A percentile compares a stretch with the other conserved stretches of the same genome.
phyloP scores from a whole-genome alignment of 176 grass and related monocot species.

The Zea luxurians region DNA sequence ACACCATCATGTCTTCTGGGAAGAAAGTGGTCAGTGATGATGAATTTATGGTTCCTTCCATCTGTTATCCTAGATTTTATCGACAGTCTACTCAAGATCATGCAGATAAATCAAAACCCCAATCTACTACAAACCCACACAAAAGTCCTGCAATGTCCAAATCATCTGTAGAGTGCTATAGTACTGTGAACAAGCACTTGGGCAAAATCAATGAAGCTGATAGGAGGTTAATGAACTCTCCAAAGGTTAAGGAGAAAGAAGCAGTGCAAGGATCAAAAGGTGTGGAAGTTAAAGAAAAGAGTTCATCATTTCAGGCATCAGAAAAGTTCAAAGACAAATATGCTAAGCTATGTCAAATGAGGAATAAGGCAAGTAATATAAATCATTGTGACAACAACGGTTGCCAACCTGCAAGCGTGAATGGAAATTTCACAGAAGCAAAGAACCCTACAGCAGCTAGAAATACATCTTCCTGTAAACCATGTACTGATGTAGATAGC shows the following conservation, averaged over 20 bases:
- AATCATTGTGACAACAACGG: not conserved
- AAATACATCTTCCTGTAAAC: slow-evolving; percentile 22
- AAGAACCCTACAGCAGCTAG: slow-evolving; percentile 20
- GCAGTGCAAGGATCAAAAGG: not conserved
- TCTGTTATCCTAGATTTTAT: slow-evolving; percentile 26
- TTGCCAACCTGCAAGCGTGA: not conserved
- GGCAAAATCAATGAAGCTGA: slow-evolving; percentile 24
- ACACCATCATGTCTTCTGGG: slow-evolving; percentile 14
- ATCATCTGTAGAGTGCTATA: slow-evolving; percentile 32
- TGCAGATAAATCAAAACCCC: slow-evolving; percentile 7
- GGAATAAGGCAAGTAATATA: not conserved
- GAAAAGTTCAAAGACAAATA: slow-evolving; percentile 10
- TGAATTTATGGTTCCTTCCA: slow-evolving; percentile 56
- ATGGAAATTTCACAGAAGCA: slow-evolving; percentile 11
- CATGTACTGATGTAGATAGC: slow-evolving; percentile 9
- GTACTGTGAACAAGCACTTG: slow-evolving; percentile 15
- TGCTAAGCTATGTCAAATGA: slow-evolving; percentile 24
- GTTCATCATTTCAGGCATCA: slow-evolving; percentile 13
- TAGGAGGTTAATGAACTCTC: slow-evolving; percentile 13
- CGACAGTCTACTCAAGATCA: slow-evolving; percentile 2
- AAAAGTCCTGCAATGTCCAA: slow-evolving; percentile 13
- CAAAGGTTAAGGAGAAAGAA: slow-evolving; percentile 21
- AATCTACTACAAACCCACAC: slow-evolving; percentile 4
- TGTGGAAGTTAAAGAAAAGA: slow-evolving; percentile 23
- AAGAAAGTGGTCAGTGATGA: slow-evolving; percentile 36